Conservation (phyloP, 352 stramenopile genomes). For the Pelagophyceae sp. region DNA sequence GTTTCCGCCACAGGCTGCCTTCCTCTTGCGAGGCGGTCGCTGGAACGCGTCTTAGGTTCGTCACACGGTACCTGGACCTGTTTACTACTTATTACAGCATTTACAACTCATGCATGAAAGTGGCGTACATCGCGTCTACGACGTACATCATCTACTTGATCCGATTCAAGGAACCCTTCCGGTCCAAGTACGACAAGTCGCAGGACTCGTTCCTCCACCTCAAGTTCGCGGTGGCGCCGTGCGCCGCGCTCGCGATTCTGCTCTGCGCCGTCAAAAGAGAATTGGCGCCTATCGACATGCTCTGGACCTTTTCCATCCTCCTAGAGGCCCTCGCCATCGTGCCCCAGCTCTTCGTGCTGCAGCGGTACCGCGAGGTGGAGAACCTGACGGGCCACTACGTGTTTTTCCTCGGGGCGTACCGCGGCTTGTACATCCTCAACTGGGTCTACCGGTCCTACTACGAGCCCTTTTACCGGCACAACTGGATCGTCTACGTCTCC, state of each 20-base stretch:
- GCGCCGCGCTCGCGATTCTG: slow-evolving; percentile 83
- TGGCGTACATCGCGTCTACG: slow-evolving; percentile 92
- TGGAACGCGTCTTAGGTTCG: no score
- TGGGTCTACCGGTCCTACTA: slow-evolving; percentile 95
- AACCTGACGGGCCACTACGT: slow-evolving; percentile 96
- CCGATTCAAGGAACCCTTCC: slow-evolving; percentile 85
- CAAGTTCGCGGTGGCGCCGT: slow-evolving; percentile 93
- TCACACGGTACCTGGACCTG: slow-evolving; percentile 92
- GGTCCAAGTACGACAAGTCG: slow-evolving; percentile 94
- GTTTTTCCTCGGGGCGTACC: slow-evolving; percentile 93
- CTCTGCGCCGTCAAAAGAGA: slow-evolving; percentile 66
- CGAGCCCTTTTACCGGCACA: slow-evolving; percentile 91
- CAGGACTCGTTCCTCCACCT: slow-evolving; percentile 97
- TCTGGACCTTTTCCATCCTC: slow-evolving; percentile 99
- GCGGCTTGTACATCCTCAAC: slow-evolving; percentile 97
- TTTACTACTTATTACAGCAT: slow-evolving; percentile 81
- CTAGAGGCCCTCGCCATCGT: slow-evolving; percentile 96
- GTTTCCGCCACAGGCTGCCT: no score
- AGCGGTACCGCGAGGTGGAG: slow-evolving; percentile 94
- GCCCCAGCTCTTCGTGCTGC: slow-evolving; percentile 96
- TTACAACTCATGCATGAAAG: slow-evolving; percentile 99
- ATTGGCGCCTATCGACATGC: slow-evolving; percentile 58
- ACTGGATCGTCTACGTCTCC: slow-evolving; percentile 96
- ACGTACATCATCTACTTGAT: slow-evolving; percentile 97
- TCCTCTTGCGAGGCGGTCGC: no score